These are phyloP conservation scores for Acacia acuminata DNA, from an alignment of 306 rosid genomes.

Conservation along the genomic window DNA sequence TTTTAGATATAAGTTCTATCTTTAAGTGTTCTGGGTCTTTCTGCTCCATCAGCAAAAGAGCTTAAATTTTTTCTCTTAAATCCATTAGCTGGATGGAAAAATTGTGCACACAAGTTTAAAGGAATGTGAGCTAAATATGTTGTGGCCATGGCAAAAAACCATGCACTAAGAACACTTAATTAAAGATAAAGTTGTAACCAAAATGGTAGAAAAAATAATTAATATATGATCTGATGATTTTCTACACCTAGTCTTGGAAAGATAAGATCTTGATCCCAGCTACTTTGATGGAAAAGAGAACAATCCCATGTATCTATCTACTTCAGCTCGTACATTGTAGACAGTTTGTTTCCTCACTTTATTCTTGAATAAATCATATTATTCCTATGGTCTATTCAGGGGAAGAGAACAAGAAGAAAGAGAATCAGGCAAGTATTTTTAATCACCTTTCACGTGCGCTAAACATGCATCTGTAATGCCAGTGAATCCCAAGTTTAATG, in stretches of 20 bases:
- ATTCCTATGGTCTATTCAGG: neutral
- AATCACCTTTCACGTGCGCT: conserved; percentile 58
- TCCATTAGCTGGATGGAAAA: neutral
- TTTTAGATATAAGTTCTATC: conserved; percentile 2
- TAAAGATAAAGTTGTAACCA: neutral
- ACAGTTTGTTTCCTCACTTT: neutral
- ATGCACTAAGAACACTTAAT: conserved; percentile 12
- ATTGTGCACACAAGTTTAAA: conserved; percentile 4
- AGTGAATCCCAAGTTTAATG: conserved; percentile 59
- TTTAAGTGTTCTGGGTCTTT: conserved; percentile 12
- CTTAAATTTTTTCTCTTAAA: neutral
- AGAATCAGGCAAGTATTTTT: neutral
- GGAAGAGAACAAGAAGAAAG: neutral
- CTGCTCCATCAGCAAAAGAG: conserved; percentile 5
- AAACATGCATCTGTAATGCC: conserved; percentile 58
- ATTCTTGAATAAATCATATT: neutral
- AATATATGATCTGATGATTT: neutral
- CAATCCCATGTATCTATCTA: neutral
- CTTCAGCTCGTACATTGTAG: neutral
- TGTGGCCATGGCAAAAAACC: neutral
- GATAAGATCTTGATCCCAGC: conserved; percentile 16
- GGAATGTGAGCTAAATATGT: neutral
- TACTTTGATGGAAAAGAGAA: neutral
- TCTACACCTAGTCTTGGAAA: neutral
- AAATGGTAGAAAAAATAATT: neutral